phyloP scores from a whole-genome alignment of 257 asterid species.

The Solanum pinnatisectum region DNA sequence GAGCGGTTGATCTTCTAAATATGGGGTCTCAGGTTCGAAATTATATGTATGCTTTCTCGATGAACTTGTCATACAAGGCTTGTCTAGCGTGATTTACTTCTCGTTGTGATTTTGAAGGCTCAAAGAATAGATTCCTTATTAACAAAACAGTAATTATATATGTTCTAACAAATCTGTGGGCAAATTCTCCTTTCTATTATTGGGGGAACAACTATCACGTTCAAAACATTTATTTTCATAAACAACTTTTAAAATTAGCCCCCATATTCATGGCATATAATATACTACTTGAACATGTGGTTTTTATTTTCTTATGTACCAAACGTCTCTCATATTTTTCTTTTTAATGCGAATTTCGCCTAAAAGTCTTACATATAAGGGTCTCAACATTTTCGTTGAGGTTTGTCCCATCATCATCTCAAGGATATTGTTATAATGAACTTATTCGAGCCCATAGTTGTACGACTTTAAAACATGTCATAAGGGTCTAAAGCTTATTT shows the following conservation, averaged over 20 bases:
- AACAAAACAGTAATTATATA: neutral
- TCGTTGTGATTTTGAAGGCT: neutral
- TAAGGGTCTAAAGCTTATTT: neutral
- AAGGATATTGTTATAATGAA: neutral
- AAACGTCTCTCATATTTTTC: neutral
- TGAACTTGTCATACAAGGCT: neutral
- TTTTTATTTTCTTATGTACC: neutral
- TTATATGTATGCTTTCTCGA: neutral
- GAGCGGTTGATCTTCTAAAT: neutral
- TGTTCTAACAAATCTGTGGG: neutral
- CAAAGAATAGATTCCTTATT: neutral
- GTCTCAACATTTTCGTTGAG: neutral
- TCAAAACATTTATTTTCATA: neutral
- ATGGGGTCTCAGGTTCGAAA: rapidly evolving
- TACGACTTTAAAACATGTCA: neutral
- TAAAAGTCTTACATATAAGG: neutral
- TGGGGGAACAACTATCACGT: neutral
- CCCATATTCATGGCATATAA: neutral
- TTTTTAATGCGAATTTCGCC: neutral
- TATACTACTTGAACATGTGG: neutral
- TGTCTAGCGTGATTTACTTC: neutral
- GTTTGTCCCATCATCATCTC: neutral
- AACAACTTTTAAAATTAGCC: neutral
- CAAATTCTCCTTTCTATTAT: neutral
- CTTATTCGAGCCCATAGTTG: neutral